phyloP scores from a whole-genome alignment of 2,329 filamentous ascomycete species.

The Cytospora chrysosperma region DNA sequence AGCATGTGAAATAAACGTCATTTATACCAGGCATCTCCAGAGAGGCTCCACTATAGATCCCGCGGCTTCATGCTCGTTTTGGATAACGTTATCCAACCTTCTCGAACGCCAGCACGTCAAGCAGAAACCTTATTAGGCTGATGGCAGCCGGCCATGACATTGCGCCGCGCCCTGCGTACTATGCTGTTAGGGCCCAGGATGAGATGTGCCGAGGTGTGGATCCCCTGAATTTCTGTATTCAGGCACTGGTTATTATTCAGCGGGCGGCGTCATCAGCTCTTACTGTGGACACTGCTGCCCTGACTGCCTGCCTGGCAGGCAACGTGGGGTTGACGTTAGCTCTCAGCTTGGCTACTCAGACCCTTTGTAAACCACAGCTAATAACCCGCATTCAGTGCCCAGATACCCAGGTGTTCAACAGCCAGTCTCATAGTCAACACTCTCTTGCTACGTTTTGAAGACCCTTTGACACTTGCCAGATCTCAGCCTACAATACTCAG shows the following conservation, averaged over 20 bases:
- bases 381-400: no score
- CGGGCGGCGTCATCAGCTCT: not conserved
- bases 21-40: not conserved
- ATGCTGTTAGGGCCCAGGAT: no score
- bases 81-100: not conserved
- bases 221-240: not conserved
- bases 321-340: not conserved
- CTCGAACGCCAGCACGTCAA: not conserved
- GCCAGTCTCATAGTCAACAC: no score
- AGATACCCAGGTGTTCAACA: no score
- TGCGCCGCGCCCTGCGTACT: no score
- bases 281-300: no score
- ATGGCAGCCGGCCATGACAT: not conserved
- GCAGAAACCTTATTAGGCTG: no score
- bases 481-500: constrained; percentile 9
- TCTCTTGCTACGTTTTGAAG: not conserved
- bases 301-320: not conserved
- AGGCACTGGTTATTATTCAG: no score
- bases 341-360: not conserved
- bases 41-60: not conserved
- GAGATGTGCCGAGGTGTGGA: no score
- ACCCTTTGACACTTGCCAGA: no score
- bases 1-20: not conserved
- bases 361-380: no score
- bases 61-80: not conserved